These are phyloP conservation scores for Tolypocladium tropicale DNA, from an alignment of 2,329 filamentous ascomycete genomes.

Conservation along the genomic window DNA sequence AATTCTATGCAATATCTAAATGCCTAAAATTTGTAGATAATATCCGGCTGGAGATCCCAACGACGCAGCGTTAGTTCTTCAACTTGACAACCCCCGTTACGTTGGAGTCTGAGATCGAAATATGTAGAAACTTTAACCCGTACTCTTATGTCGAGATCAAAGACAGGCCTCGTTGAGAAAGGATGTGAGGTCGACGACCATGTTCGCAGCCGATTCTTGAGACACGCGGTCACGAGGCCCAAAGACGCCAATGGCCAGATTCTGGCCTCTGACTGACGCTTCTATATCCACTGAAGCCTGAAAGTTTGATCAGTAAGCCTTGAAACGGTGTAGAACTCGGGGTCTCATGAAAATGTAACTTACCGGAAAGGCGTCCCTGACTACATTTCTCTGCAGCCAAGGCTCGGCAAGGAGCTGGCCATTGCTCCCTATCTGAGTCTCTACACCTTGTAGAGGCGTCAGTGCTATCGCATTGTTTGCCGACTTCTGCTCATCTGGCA, in stretches of 20 bases:
- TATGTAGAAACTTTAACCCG: neutral
- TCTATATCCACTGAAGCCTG: conserved; percentile 32
- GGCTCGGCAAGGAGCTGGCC: conserved; percentile 1
- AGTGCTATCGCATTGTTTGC: neutral
- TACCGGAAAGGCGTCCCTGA: conserved; percentile 17
- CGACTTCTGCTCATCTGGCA: conserved; percentile 21
- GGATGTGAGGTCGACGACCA: conserved; percentile 16
- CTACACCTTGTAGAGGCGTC: neutral
- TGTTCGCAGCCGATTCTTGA: conserved; percentile 10
- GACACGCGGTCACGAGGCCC: conserved; percentile 19
- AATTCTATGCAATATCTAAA: neutral
- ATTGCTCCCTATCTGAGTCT: neutral
- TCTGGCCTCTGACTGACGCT: conserved; percentile 19
- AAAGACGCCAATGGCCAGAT: conserved; percentile 30
- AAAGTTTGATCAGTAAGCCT: neutral
- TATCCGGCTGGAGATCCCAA: neutral
- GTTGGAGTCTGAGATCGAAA: no score
- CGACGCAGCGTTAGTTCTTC: neutral
- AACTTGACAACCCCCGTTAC: neutral
- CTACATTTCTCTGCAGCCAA: conserved; percentile 12
- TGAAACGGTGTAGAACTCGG: neutral
- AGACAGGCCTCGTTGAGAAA: conserved; percentile 5
- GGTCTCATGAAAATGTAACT: neutral
- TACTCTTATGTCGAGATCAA: neutral
- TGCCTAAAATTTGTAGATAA: neutral